Evolutionary conservation across 164 flowering plant species (phyloP).

Genomic region (Akebia trifoliata): DNA sequence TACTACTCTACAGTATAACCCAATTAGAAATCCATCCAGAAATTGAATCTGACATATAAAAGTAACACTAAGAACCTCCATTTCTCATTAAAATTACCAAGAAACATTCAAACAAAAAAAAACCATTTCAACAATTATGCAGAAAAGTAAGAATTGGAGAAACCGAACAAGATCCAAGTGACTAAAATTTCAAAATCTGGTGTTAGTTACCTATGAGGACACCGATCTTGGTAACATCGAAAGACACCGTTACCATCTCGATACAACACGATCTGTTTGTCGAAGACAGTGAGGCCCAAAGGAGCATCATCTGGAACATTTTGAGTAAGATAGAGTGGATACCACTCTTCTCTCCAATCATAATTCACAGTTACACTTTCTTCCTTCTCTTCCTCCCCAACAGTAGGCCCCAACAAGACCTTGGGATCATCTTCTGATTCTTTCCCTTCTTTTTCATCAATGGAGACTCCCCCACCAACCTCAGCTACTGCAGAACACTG

Average conservation of each 20-base stretch:
- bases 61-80: no score
- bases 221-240: slow-evolving; percentile 74
- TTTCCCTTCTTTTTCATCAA: slow-evolving; percentile 9
- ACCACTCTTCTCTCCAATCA: slow-evolving; percentile 96
- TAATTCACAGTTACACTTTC: slow-evolving; percentile 41
- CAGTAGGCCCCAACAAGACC: slow-evolving; percentile 26
- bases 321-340: slow-evolving; percentile 74
- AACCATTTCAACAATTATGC: no score
- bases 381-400: slow-evolving; percentile 32
- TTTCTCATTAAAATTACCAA: no score
- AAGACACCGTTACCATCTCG: slow-evolving; percentile 62
- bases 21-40: no score
- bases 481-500: slow-evolving; percentile 31
- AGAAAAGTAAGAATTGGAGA: no score
- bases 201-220: slow-evolving; percentile 74
- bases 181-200: neutral
- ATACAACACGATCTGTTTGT: slow-evolving; percentile 72
- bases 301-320: slow-evolving; percentile 91
- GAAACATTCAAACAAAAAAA: no score
- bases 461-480: slow-evolving; percentile 15
- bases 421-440: slow-evolving; percentile 22
- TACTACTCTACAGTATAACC: no score
- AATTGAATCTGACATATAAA: no score
- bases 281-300: slow-evolving; percentile 79
- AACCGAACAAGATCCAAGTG: neutral